Conservation (phyloP, 257 asterid species). For the Solanum bukasovii region DNA sequence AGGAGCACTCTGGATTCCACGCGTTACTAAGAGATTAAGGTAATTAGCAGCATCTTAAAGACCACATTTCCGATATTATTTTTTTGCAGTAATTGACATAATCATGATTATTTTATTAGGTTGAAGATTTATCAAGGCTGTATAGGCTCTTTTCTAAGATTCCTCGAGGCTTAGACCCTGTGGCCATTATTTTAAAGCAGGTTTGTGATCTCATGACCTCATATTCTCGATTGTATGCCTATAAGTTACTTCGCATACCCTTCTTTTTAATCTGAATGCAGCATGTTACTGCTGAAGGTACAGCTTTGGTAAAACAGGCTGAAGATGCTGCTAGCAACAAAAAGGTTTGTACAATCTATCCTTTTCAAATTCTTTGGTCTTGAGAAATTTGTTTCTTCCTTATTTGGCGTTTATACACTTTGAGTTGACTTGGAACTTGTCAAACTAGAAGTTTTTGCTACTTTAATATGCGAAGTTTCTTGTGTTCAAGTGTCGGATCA, state of each 20-base stretch:
- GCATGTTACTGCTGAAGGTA: conserved; percentile 97
- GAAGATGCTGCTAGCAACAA: conserved; percentile 94
- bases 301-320: conserved; percentile 86
- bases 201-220: conserved; percentile 23
- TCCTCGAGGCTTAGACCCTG: conserved; percentile 78
- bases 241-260: neutral
- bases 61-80: neutral
- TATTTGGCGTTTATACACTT: neutral
- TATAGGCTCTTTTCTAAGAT: conserved; percentile 86
- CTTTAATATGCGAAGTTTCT: neutral
- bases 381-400: neutral
- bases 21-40: conserved; percentile 93
- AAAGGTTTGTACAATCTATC: conserved; percentile 39
- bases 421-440: neutral
- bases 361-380: neutral
- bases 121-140: conserved; percentile 92
- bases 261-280: conserved; percentile 9
- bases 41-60: conserved; percentile 9
- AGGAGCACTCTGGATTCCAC: conserved; percentile 97
- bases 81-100: neutral
- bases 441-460: neutral
- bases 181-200: conserved; percentile 74
- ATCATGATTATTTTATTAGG: conserved; percentile 28
- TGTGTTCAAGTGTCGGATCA: neutral
- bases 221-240: neutral